Evolutionary conservation across 345 rosid genomes (phyloP).

Genomic region (Psidium guajava): DNA sequence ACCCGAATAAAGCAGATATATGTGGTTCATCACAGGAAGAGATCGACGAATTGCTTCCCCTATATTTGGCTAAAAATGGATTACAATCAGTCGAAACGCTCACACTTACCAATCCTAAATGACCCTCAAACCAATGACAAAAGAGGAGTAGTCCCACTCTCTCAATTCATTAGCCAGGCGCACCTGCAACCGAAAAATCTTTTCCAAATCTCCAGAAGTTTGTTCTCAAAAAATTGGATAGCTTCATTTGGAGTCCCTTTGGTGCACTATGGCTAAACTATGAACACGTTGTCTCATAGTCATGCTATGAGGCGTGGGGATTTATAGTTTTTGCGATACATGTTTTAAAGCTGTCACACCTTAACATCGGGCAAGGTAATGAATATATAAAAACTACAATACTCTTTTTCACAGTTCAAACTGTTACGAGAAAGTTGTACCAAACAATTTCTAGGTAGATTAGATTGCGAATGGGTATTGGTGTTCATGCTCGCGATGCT

Average conservation of each 20-base stretch:
- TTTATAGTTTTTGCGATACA: not conserved
- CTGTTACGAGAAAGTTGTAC: not conserved
- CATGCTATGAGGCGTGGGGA: not conserved
- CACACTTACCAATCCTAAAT: no score
- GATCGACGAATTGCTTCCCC: not conserved
- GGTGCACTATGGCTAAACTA: no score
- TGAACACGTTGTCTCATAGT: no score
- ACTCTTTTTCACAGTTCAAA: not conserved
- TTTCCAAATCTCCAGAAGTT: no score
- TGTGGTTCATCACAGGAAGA: not conserved
- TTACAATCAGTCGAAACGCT: no score
- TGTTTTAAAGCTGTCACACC: not conserved
- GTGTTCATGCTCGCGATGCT: not conserved
- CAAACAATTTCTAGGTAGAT: not conserved
- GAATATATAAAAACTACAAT: not conserved
- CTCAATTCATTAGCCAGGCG: no score
- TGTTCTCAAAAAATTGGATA: no score
- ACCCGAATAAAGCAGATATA: not conserved
- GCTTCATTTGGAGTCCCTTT: no score
- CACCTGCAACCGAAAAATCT: no score
- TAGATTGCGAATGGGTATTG: not conserved
- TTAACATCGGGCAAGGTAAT: not conserved
- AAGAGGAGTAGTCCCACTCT: no score
- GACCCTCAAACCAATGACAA: no score
- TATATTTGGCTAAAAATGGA: not conserved